Evolutionary conservation across 345 rosid genomes (phyloP), one percentile per base, ranked within the genome.

Genomic region (Melastoma malabathricum): DNA sequence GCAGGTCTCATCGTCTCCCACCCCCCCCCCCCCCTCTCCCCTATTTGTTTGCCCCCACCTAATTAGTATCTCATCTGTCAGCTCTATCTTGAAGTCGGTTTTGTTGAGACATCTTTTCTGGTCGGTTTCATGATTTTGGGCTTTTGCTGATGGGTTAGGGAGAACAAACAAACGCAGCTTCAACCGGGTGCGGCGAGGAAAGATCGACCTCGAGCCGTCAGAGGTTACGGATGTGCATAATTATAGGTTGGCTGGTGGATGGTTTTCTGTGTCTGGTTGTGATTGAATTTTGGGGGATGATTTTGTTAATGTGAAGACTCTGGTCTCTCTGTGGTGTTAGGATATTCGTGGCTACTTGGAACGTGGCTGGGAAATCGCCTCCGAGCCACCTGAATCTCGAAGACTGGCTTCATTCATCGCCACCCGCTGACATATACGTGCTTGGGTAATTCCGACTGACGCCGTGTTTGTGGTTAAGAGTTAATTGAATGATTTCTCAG

Each of bases 361-460:
- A 92, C 63, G 98, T 92, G 51, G 98, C 89, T 62, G 98, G 98
- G 20, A 87, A 84, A 61, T 74, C 96, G 52, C 98, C 98, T n/a
- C 95, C 96, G 25, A 77, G 72, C 64, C 31, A 57, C 64, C 68
- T 92, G 69, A 87, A 69, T 68, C 83, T 92, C 31, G 95, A 92
- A 44, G 98, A 92, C 59, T 92, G 98, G 98, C 95, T 92, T 62
- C 93, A 81, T 56, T 70, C 95, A 50, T 82, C 90, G 22, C 88
- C 93, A 64, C 86, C 96, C 58, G 88, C 96, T 44, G 98, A 92
- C 60, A 79, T 87, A 43, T 92, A 92, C 64, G 95, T 92, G 76
- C 95, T 92, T 49, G 98, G 98, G 98, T 92, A 72, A 29, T 50
- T 60, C 2, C 27, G 12, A 34, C 6, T 12, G 41, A 7, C 41